These are phyloP conservation scores for Aspergillus nidulans DNA, from an alignment of 495 filamentous ascomycete species.

Conservation along the genomic window DNA sequence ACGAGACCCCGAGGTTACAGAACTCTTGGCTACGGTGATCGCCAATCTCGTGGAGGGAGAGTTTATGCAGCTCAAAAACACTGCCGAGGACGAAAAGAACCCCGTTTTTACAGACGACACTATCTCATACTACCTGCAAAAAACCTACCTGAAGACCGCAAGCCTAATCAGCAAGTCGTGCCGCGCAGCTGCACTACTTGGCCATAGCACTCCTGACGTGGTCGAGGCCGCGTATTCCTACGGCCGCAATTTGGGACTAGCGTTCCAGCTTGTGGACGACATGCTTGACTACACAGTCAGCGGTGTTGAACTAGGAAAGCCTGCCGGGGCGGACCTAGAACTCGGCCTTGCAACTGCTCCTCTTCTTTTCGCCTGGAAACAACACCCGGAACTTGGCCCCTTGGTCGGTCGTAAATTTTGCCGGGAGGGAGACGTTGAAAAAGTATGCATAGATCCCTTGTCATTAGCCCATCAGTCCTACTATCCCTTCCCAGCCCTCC, in stretches of 20 bases:
- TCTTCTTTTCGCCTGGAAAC: conserved; percentile 92
- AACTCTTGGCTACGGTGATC: conserved; percentile 92
- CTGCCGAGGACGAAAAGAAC: conserved; percentile 74
- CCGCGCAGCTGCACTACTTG: conserved; percentile 81
- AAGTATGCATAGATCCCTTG: conserved; percentile 47
- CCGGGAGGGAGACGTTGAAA: conserved; percentile 74
- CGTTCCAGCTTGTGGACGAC: conserved; percentile 98
- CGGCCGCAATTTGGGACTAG: conserved; percentile 86
- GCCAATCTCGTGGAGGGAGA: conserved; percentile 97
- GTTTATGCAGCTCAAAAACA: conserved; percentile 99
- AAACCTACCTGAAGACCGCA: conserved; percentile 96
- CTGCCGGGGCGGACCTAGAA: conserved; percentile 89
- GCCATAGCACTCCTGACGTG: conserved; percentile 67
- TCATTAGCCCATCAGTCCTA: neutral
- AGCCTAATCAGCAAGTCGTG: conserved; percentile 95
- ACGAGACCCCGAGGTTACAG: conserved; percentile 87
- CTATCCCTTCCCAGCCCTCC: neutral
- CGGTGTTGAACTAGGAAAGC: conserved; percentile 83
- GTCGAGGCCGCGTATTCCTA: conserved; percentile 89
- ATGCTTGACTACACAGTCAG: conserved; percentile 94
- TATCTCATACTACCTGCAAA: conserved; percentile 92
- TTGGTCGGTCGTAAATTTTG: conserved; percentile 90
- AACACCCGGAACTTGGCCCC: conserved; percentile 74
- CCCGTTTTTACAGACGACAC: conserved; percentile 82
- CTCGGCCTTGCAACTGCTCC: conserved; percentile 94